A percentile compares a stretch with the other conserved stretches of the same genome.
Conservation (phyloP, 176 grass and related monocot genomes). For the Bolboschoenus planiculmis region DNA sequence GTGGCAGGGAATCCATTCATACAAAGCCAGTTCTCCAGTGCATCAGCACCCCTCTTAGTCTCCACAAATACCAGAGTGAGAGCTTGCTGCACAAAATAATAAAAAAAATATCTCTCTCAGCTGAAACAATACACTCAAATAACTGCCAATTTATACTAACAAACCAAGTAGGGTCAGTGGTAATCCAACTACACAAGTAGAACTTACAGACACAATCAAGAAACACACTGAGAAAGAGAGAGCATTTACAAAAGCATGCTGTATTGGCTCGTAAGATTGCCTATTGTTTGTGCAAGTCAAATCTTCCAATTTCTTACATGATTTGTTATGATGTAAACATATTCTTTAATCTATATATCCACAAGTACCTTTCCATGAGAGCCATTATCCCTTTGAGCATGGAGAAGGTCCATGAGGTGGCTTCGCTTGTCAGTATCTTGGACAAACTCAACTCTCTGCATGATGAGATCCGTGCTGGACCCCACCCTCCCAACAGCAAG, state of each 20-base stretch:
- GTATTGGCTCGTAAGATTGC: background rate
- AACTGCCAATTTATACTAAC: background rate
- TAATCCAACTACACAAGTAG: background rate
- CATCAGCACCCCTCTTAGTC: slow-evolving; percentile 92
- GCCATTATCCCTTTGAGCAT: slow-evolving; percentile 77
- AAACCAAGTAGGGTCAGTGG: background rate
- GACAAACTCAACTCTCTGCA: slow-evolving; percentile 89
- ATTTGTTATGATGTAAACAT: background rate
- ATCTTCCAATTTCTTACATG: background rate
- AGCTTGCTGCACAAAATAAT: slow-evolving; percentile 43
- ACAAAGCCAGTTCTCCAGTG: slow-evolving; percentile 85
- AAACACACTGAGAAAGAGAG: background rate
- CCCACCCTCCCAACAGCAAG: slow-evolving; percentile 98
- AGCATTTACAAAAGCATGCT: background rate
- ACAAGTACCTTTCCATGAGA: slow-evolving; percentile 72
- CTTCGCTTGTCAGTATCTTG: slow-evolving; percentile 85
- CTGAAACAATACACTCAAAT: background rate
- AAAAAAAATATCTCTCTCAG: slow-evolving; percentile 6
- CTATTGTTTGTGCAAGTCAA: background rate
- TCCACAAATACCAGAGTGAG: slow-evolving; percentile 95
- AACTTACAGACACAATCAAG: background rate
- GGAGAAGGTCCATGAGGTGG: slow-evolving; percentile 92
- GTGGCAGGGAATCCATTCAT: slow-evolving; percentile 87
- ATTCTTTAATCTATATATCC: too few species aligned
- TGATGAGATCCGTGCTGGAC: slow-evolving; percentile 93